phyloP scores from a whole-genome alignment of 2,329 filamentous ascomycete species.

The Macrophomina phaseolina region DNA sequence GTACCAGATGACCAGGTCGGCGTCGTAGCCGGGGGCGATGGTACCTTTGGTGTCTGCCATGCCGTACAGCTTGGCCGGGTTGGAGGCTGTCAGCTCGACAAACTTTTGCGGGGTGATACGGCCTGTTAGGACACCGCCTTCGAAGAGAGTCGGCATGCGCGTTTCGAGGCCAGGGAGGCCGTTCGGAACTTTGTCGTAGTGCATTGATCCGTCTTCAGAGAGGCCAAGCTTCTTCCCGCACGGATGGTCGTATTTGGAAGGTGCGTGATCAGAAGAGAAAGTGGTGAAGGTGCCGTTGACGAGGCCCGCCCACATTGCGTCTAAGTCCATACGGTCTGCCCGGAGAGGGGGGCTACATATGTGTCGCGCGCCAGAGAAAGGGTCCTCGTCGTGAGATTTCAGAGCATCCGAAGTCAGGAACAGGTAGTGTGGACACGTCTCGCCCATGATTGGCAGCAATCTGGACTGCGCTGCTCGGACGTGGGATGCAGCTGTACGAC shows the following conservation, averaged over 20 bases:
- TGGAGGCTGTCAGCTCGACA: conserved; percentile 52
- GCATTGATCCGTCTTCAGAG: conserved; percentile 38
- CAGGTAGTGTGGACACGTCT: conserved; percentile 47
- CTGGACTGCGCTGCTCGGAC: conserved; percentile 43
- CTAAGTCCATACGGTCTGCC: conserved; percentile 39
- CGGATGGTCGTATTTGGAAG: conserved; percentile 46
- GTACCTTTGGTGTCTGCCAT: conserved; percentile 59
- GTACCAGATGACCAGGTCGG: conserved; percentile 65
- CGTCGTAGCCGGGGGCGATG: conserved; percentile 58
- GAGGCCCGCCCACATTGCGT: conserved; percentile 42
- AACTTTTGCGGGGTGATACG: conserved; percentile 43
- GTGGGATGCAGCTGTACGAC: conserved; percentile 41
- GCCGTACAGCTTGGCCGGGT: conserved; percentile 60
- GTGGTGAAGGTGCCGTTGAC: conserved; percentile 44
- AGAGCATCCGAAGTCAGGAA: conserved; percentile 42
- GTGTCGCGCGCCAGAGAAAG: conserved; percentile 44
- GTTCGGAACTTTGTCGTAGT: conserved; percentile 51
- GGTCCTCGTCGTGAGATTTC: conserved; percentile 38
- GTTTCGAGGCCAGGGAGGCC: conserved; percentile 53
- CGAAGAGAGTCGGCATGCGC: conserved; percentile 48
- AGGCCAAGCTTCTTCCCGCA: conserved; percentile 47
- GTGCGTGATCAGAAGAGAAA: conserved; percentile 45
- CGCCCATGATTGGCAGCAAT: conserved; percentile 43
- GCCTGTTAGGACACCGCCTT: conserved; percentile 34
- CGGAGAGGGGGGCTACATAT: conserved; percentile 44